Evolutionary conservation across 345 rosid genomes (phyloP).

Genomic region (Excoecaria agallocha): DNA sequence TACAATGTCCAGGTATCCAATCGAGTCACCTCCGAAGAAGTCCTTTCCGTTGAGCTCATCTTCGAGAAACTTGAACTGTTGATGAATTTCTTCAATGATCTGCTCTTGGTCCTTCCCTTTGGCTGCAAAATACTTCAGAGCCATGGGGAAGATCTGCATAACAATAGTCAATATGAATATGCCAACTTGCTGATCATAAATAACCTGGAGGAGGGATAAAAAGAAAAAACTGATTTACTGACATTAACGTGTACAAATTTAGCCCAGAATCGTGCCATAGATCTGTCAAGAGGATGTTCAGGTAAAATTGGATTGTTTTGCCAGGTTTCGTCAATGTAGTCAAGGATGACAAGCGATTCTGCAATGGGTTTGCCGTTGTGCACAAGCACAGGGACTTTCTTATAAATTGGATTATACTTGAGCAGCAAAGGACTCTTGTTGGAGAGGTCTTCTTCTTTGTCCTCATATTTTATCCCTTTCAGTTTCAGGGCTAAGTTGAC

Average conservation of each 20-base stretch:
- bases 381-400: constrained; percentile 17
- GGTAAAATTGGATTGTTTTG: constrained; percentile 14
- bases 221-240: too few relatives aligned
- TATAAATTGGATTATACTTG: constrained; percentile 10
- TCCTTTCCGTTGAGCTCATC: constrained; percentile 13
- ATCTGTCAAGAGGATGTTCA: constrained; percentile 6
- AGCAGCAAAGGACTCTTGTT: constrained; percentile 21
- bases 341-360: constrained; percentile 20
- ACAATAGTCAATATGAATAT: not conserved
- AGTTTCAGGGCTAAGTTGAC: constrained; percentile 15
- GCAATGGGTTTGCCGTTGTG: constrained; percentile 23
- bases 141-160: constrained; percentile 5
- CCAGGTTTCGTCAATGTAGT: constrained; percentile 24
- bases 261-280: constrained; percentile 21
- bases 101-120: not conserved
- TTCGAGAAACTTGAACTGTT: constrained; percentile 10
- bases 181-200: too few relatives aligned
- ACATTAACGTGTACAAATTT: constrained; percentile 15
- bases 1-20: constrained; percentile 22
- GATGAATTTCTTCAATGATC: not conserved
- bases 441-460: constrained; percentile 15
- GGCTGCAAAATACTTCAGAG: not conserved
- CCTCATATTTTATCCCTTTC: constrained; percentile 17
- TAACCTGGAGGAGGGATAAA: not conserved
- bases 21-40: constrained; percentile 19